Conservation (phyloP, 2,329 filamentous ascomycete genomes). For the Fusarium cyanostomum region DNA sequence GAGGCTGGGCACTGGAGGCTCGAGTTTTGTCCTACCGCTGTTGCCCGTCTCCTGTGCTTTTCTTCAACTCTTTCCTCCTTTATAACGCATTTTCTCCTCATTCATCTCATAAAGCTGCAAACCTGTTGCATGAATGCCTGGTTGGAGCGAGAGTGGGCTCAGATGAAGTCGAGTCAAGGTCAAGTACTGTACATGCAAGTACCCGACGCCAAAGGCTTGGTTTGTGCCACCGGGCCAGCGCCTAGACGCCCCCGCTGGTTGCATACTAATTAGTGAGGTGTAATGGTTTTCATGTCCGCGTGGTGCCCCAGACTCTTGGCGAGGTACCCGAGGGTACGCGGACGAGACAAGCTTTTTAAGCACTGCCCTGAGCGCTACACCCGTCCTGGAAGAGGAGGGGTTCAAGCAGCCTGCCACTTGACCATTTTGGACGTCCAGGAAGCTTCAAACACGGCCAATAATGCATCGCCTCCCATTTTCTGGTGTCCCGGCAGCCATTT, state of each 20-base stretch:
- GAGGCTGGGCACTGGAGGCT: conserved; percentile 3
- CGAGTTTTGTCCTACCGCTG: neutral
- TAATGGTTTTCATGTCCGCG: conserved; percentile 34
- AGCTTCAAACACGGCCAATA: neutral
- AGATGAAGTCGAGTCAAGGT: too few species aligned
- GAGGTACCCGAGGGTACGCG: conserved; percentile 28
- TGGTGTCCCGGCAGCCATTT: too few species aligned
- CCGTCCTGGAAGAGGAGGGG: neutral
- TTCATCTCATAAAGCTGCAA: too few species aligned
- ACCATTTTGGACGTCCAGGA: neutral
- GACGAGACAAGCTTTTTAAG: conserved; percentile 33
- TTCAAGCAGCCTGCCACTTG: conserved; percentile 1
- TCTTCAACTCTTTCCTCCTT: neutral
- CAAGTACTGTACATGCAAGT: conserved; percentile 36
- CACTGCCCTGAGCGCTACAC: too few species aligned
- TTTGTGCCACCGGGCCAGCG: conserved; percentile 26
- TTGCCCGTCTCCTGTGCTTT: neutral
- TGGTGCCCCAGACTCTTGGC: conserved; percentile 38
- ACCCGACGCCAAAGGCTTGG: conserved; percentile 18
- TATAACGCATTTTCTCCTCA: too few species aligned
- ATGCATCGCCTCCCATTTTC: too few species aligned
- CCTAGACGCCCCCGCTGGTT: conserved; percentile 15
- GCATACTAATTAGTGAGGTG: too few species aligned
- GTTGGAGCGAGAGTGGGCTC: too few species aligned
- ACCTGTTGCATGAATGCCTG: too few species aligned